phyloP scores from a whole-genome alignment of 176 grass and related monocot species.

The Typha latifolia region DNA sequence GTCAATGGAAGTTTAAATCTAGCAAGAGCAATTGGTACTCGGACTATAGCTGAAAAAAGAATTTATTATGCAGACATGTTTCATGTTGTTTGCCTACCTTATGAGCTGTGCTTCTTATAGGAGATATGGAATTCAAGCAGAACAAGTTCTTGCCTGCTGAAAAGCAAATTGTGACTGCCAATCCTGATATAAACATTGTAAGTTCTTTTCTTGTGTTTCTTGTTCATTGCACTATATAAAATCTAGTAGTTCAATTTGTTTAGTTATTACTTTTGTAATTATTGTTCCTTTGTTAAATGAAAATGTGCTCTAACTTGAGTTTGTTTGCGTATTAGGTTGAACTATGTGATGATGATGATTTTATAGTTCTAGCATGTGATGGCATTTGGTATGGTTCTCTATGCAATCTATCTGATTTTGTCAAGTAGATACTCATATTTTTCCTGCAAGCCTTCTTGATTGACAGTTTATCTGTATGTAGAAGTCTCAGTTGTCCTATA shows the following conservation, averaged over 20 bases:
- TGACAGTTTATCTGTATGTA: not conserved
- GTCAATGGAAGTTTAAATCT: constrained; percentile 98
- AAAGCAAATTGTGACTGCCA: constrained; percentile 80
- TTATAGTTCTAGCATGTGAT: constrained; percentile 88
- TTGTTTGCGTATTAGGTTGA: constrained; percentile 47
- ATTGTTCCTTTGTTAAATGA: not conserved
- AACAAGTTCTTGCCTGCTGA: constrained; percentile 87
- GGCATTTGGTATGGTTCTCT: constrained; percentile 70
- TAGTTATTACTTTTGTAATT: not conserved
- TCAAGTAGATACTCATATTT: not conserved
- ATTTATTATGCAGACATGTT: constrained; percentile 15
- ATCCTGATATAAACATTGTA: constrained; percentile 77
- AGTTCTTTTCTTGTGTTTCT: constrained; percentile 21
- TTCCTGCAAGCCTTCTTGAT: not conserved
- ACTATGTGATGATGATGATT: constrained; percentile 86
- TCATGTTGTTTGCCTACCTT: constrained; percentile 13
- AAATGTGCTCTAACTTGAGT: not conserved
- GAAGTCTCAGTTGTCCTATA: not conserved
- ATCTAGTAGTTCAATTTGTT: not conserved
- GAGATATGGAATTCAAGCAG: constrained; percentile 89
- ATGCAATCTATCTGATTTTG: not conserved
- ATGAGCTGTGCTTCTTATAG: constrained; percentile 26
- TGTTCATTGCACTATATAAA: constrained; percentile 1
- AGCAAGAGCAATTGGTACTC: constrained; percentile 73
- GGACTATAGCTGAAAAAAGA: not conserved